Base-by-base conservation (phyloP, 768 basidiomycete genomes). In the Mycena haematopus region DNA sequence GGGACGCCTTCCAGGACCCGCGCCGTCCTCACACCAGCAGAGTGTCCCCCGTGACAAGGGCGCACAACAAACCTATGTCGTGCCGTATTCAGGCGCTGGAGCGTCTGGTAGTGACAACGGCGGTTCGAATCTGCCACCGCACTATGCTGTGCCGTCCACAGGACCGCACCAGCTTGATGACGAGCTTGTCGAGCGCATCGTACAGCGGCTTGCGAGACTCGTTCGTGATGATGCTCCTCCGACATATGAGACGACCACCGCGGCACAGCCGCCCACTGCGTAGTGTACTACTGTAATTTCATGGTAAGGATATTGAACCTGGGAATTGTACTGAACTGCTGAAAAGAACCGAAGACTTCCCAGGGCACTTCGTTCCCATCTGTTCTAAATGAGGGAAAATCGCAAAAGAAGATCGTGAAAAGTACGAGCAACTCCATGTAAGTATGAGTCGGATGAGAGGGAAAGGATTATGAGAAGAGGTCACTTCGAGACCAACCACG, bases 131-230 rank as follows among this genome's bases (percentile, higher is more conserved):
- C 2, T 52, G 27, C 49, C 40, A 2, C 49, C 38, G 6, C 9
- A 50, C 31, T 58, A 58, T n/a, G 11, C 49, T 5, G 40, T 47
- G 1, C 45, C 10, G 11, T 10, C 4, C 9, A 15, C 7, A 1
- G 24, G n/a, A n/a, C 6, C 24, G 1, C n/a, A 36, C 1, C 38
- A 45, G 7, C 29, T 35, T 6, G 58, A 59, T 17, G 58, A 52
- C 22, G 58, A 44, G 14, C 51, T 59, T 17, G 51, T 59, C 6
- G 51, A 59, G 31, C 51, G 58, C 19, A 59, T 59, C 33, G 51
- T 51, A 7, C 58, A 59, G 44, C 58, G 58, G 13, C 40, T 59
- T 13, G 58, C 58, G n/a, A n/a, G 44, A 31, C 40, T 59, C 10
- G 58, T 59, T 3, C 57, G 24, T 3, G 27, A 59, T 1, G 58